Conservation (phyloP, 108 stramenopile genomes). For the Fragilaria radians region DNA sequence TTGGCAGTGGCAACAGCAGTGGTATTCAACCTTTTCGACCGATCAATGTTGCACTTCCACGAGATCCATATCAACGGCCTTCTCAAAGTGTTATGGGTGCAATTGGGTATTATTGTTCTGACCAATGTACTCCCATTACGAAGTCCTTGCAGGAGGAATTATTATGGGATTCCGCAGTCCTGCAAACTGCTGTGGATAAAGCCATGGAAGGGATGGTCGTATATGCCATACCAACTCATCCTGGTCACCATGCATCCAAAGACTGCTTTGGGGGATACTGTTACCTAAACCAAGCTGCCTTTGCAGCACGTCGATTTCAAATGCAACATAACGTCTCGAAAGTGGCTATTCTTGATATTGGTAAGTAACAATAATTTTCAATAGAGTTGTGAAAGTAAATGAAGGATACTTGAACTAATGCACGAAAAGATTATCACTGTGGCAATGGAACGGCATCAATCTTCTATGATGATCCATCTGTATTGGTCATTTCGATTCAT, state of each 20-base stretch:
- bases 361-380: slow-evolving; percentile 28
- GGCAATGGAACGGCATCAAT: slow-evolving; percentile 79
- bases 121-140: slow-evolving; percentile 61
- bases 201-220: slow-evolving; percentile 14
- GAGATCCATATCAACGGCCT: slow-evolving; percentile 40
- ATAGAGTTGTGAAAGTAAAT: no score
- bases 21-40: slow-evolving; percentile 20
- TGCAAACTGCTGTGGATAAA: slow-evolving; percentile 34
- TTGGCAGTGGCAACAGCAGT: neutral
- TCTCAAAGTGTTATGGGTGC: slow-evolving; percentile 66
- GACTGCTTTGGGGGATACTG: slow-evolving; percentile 83
- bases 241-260: slow-evolving; percentile 70
- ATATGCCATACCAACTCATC: slow-evolving; percentile 72
- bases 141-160: slow-evolving; percentile 40
- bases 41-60: slow-evolving; percentile 23
- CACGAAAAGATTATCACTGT: slow-evolving; percentile 70
- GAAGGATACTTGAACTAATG: no score
- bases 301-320: slow-evolving; percentile 46
- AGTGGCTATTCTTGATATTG: slow-evolving; percentile 40
- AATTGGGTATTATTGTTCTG: slow-evolving; percentile 74
- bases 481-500: slow-evolving; percentile 66
- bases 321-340: slow-evolving; percentile 12
- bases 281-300: slow-evolving; percentile 68
- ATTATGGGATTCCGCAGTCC: slow-evolving; percentile 40
- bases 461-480: slow-evolving; percentile 53